Evolutionary conservation across 306 rosid genomes (phyloP).

Genomic region (Quercus variabilis): DNA sequence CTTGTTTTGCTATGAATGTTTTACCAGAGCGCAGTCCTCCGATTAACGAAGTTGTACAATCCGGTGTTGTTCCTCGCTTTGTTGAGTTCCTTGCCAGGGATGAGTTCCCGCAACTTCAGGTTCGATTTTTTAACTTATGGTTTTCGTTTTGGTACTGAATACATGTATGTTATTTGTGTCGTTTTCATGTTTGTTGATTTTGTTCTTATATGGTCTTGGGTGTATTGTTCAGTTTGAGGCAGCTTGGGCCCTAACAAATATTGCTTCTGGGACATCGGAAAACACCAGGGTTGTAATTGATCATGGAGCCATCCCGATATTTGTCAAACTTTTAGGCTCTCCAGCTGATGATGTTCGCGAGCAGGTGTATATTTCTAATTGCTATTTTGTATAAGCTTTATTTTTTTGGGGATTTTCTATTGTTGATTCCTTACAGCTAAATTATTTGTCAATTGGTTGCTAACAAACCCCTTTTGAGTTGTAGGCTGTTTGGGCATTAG

Average conservation of each 20-base stretch:
- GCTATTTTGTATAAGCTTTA: background rate
- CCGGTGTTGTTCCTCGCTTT: slow-evolving; percentile 87
- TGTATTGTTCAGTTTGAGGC: slow-evolving; percentile 68
- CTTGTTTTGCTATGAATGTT: background rate
- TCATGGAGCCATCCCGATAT: slow-evolving; percentile 86
- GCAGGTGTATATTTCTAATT: slow-evolving; percentile 48
- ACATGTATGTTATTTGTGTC: background rate
- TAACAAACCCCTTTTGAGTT: background rate
- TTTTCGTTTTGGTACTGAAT: background rate
- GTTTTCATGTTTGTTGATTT: background rate
- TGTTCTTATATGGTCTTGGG: background rate
- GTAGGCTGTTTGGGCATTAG: slow-evolving; percentile 96
- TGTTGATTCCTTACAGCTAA: too few species aligned
- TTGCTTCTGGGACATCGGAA: slow-evolving; percentile 90
- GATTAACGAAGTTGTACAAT: slow-evolving; percentile 80
- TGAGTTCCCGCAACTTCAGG: slow-evolving; percentile 92
- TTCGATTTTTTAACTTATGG: slow-evolving; percentile 3
- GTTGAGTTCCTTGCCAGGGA: slow-evolving; percentile 79
- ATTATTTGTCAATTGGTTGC: background rate
- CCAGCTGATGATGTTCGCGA: slow-evolving; percentile 92
- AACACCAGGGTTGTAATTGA: slow-evolving; percentile 88
- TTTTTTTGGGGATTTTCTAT: background rate
- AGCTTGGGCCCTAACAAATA: slow-evolving; percentile 97
- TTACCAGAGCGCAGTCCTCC: slow-evolving; percentile 83
- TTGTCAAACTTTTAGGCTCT: slow-evolving; percentile 78